Evolutionary conservation across 768 basidiomycete genomes (phyloP), one percentile per base, ranked within the genome.

Genomic region (Mycena vitilis): DNA sequence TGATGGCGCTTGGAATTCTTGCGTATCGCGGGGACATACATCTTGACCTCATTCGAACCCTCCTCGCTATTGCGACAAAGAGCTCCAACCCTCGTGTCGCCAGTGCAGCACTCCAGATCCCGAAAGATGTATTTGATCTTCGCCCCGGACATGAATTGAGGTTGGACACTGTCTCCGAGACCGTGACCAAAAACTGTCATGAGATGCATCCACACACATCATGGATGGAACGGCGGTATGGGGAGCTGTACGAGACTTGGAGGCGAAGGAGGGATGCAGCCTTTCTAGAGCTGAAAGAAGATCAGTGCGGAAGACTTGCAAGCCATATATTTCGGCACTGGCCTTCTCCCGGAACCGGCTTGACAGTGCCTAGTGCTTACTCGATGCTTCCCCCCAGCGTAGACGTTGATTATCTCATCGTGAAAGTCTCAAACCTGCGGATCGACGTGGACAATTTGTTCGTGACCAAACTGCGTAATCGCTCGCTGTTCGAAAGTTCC

Each of bases 41-140:
- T 20, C 11, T 36, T 13, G 47, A 61, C n/a, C 54, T 67, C 12
- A 55, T 62, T 30, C 66, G 53, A 25, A 40, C 38, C 36, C 66
- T 67, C 20, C 45, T 68, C 10, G 47, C 48, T 36, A 42, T 68
- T 40, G 66, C 66, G 1, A 62, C 48, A 22, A 68, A 54, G 25
- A 25, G 15, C 2, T 20, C 23, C 44, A 30, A 16, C 8, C 12
- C 22, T 2, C 30, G 30, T 16, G 23, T 44, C 34, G 42, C 40
- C 30, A 22, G 20, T 11, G 34, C 56, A 45, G 51, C 64, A 6
- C 12, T 11, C 1, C 12, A 36, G 9, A 42, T 68, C 23, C 66
- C 60, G 7, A 9, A 23, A 8, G 54, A 57, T 4, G 44, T 22
- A 8, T 68, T 68, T 55, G 16, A 68, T 42, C 54, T 62, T 34